Base-by-base conservation (phyloP, 2,329 filamentous ascomycete genomes). In the Fusarium torulosum region DNA sequence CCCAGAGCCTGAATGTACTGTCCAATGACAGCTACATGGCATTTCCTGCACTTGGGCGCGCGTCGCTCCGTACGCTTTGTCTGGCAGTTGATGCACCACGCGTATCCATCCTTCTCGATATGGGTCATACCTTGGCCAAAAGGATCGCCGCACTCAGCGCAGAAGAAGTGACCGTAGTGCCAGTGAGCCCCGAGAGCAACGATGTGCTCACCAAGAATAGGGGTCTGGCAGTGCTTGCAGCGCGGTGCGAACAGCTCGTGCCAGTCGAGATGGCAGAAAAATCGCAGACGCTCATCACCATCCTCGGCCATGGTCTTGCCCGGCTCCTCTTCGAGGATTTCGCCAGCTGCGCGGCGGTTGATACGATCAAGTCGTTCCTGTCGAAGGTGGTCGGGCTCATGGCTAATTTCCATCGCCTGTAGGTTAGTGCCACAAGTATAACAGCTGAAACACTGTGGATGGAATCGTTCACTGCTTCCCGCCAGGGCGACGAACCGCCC, bases 231-330 rank as follows among this genome's bases (percentile, higher is more conserved):
- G 78, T 92, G 94, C 81, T 96, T 96, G 85, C 96, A 99, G 41
- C 93, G 89, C 6, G 96, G 96, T 31, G 92, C 94, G 79, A 93
- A 99, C 53, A 91, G 83, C 80, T 99, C 96, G 79, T 99, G 96
- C 87, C 94, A 99, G 82, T 99, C 96, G n/a, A 99, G 86, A 77
- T 98, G 95, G 80, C 96, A 99, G 82, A 92, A 99, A 85, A 98
- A 98, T 13, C 95, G 89, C 44, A 93, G 81, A 13, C 88, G 84
- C 37, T 87, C 85, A 75, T 95, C 91, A 41, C 91, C 90, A 71
- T 95, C 91, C 66, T 92, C 90, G 4, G 85, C 85, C 79, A 86
- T 85, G 13, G 88, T 90, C 75, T 87, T 82, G 29, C 86, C 87
- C 3, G 88, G 88, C 50, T 85, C 81, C 60, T 92, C 90, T 7